Evolutionary conservation across 352 stramenopile species (phyloP).

Genomic region (Blastocystis sp.): DNA sequence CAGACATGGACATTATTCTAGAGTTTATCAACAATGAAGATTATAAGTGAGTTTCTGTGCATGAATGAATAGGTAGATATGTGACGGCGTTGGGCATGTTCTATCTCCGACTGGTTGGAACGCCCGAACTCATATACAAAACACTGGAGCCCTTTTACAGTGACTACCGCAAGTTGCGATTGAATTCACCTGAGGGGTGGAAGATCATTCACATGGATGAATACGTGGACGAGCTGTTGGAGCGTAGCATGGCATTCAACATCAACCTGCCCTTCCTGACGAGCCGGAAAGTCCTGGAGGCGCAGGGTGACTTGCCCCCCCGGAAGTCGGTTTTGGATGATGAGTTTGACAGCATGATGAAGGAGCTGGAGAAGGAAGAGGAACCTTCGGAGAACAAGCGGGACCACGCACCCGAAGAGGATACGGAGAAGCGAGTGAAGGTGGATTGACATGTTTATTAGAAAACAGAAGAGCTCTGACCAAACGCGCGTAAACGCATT

Average conservation of each 20-base stretch:
- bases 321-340: conserved; percentile 68
- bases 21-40: conserved; percentile 90
- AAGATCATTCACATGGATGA: conserved; percentile 86
- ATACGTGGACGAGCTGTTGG: conserved; percentile 82
- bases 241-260: conserved; percentile 78
- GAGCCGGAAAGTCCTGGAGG: conserved; percentile 72
- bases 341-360: conserved; percentile 61
- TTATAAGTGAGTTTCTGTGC: conserved; percentile 74
- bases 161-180: conserved; percentile 84
- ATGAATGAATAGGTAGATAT: conserved; percentile 66
- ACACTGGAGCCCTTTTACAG: conserved; percentile 85
- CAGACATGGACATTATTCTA: conserved; percentile 82
- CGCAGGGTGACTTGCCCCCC: conserved; percentile 59
- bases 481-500: conserved; percentile 10
- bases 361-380: conserved; percentile 58
- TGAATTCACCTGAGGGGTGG: conserved; percentile 69
- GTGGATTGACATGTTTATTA: neutral
- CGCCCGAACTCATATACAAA: conserved; percentile 77
- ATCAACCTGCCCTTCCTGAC: conserved; percentile 82
- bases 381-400: too few relatives aligned
- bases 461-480: neutral
- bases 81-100: conserved; percentile 83
- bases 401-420: neutral
- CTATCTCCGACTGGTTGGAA: conserved; percentile 85
- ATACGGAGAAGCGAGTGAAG: neutral